phyloP scores from a whole-genome alignment of 2,329 filamentous ascomycete genomes.

The Verticillium dahliae region DNA sequence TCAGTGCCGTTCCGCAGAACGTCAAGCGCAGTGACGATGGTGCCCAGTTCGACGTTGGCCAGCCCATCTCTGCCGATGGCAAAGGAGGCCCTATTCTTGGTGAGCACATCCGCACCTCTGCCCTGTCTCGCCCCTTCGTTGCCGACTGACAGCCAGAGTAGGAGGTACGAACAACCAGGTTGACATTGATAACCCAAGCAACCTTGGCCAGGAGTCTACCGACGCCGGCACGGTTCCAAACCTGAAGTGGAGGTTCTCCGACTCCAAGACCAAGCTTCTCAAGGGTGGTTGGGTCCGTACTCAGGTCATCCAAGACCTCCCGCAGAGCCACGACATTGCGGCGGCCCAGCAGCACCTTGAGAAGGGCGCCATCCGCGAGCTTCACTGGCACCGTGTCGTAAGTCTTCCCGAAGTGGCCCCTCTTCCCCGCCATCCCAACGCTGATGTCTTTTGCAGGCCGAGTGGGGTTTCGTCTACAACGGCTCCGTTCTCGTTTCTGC shows the following conservation, averaged over 20 bases:
- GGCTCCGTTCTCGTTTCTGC: constrained; percentile 53
- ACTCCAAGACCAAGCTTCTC: constrained; percentile 56
- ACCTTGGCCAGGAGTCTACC: constrained; percentile 54
- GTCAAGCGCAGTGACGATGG: constrained; percentile 7
- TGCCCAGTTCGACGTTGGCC: constrained; percentile 38
- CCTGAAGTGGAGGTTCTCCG: constrained; percentile 64
- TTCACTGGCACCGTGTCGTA: constrained; percentile 64
- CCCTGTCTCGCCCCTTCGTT: not conserved
- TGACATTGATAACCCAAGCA: constrained; percentile 58
- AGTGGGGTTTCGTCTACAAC: constrained; percentile 58
- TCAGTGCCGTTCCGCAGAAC: constrained; percentile 1
- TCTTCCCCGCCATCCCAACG: not conserved
- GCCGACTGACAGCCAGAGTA: constrained; percentile 18
- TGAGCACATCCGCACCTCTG: constrained; percentile 20
- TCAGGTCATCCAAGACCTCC: constrained; percentile 61
- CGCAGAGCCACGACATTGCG: constrained; percentile 58
- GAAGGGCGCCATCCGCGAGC: constrained; percentile 58
- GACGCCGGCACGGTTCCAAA: constrained; percentile 60
- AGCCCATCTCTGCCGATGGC: constrained; percentile 49
- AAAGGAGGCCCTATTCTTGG: constrained; percentile 54
- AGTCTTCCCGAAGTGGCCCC: constrained; percentile 14
- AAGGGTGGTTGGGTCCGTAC: constrained; percentile 61
- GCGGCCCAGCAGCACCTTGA: constrained; percentile 62
- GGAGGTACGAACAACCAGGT: constrained; percentile 58
- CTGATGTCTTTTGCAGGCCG: constrained; percentile 35